Percentiles rank a stretch among this genome's conserved stretches.
phyloP scores from a whole-genome alignment of 2,329 filamentous ascomycete genomes.

The Bipolaris victoriae region DNA sequence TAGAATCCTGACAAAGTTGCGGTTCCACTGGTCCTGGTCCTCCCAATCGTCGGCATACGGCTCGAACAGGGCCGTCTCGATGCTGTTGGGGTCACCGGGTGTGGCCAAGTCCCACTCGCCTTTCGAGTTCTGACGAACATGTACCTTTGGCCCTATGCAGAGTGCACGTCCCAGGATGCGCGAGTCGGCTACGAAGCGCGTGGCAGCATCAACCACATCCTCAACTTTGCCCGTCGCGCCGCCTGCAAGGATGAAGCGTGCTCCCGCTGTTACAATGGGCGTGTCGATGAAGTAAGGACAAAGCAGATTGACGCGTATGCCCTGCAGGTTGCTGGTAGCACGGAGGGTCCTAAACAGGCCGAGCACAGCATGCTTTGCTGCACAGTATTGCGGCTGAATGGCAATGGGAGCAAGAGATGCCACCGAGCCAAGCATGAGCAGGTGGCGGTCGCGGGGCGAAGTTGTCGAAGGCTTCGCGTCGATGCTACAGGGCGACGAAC shows the following conservation, averaged over 20 bases:
- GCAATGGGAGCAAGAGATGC: slow-evolving; percentile 58
- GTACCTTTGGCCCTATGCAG: slow-evolving; percentile 63
- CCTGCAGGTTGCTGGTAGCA: slow-evolving; percentile 54
- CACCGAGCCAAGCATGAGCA: slow-evolving; percentile 68
- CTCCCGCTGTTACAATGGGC: slow-evolving; percentile 59
- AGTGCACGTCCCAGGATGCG: slow-evolving; percentile 63
- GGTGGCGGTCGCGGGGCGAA: slow-evolving; percentile 59
- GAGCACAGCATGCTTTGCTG: slow-evolving; percentile 70
- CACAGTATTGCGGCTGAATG: slow-evolving; percentile 60
- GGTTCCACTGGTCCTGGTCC: slow-evolving; percentile 62
- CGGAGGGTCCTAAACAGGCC: slow-evolving; percentile 68
- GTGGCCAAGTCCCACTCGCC: slow-evolving; percentile 41
- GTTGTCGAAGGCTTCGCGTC: slow-evolving; percentile 34
- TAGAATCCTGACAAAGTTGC: slow-evolving; percentile 60
- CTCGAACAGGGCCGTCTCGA: slow-evolving; percentile 63
- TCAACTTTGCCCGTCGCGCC: slow-evolving; percentile 59
- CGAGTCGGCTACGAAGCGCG: slow-evolving; percentile 65
- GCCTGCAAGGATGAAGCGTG: slow-evolving; percentile 63
- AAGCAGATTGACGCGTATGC: slow-evolving; percentile 69
- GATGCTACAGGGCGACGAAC: slow-evolving; percentile 46
- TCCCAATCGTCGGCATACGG: slow-evolving; percentile 65
- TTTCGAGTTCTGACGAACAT: slow-evolving; percentile 52
- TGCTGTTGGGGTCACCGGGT: slow-evolving; percentile 35
- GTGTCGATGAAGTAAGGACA: slow-evolving; percentile 71
- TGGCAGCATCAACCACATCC: slow-evolving; percentile 69